Evolutionary conservation across 2,329 filamentous ascomycete species (phyloP), one percentile per base, ranked within the genome.

Genomic region (Didymella sp.): DNA sequence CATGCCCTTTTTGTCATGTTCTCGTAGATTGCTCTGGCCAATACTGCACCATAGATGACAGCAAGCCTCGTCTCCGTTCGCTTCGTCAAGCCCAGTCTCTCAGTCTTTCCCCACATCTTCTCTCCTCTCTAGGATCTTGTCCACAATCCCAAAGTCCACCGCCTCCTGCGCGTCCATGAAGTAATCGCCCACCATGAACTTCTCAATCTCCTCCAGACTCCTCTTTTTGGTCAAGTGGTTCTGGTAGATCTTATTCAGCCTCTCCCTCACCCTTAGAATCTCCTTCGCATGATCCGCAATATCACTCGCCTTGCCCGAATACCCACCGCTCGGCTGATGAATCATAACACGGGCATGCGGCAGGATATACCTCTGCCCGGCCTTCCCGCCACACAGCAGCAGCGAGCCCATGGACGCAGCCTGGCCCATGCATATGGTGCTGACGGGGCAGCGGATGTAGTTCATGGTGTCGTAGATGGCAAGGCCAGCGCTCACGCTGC

Each of bases 401-500:
- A 99, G 82, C 1, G 89, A 92, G 6, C 93, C 95, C 95, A 99
- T 99, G 3, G 90, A 95, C 1, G 95, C 94, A 0, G 96, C 95
- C 70, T 96, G 91, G 7, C 95, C 95, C 40, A 99, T 86, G 72
- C 95, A 98, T 27, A 99, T 95, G 0, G 95, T 99, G 40, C 90
- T 94, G 0, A 99, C 92, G 1, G 94, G 92, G 2, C 91, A 91
- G 59, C 89, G 88, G 73, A 99, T 98, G 77, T 99, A 99, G 67
- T 89, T 88, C 94, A 99, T 98, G 12, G 95, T 99, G 76, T 99
- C 95, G 82, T 99, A 99, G 71, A 99, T 98, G 24, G 95, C 93
- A 58, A 89, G 80, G 3, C 82, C 82, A 56, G 95, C 94, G 60
- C 90, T 94, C 37, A 99, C 93, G 38, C 90, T 94, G 53, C 95